phyloP scores from a whole-genome alignment of 495 filamentous ascomycete genomes.

The Coniosporium apollinis region DNA sequence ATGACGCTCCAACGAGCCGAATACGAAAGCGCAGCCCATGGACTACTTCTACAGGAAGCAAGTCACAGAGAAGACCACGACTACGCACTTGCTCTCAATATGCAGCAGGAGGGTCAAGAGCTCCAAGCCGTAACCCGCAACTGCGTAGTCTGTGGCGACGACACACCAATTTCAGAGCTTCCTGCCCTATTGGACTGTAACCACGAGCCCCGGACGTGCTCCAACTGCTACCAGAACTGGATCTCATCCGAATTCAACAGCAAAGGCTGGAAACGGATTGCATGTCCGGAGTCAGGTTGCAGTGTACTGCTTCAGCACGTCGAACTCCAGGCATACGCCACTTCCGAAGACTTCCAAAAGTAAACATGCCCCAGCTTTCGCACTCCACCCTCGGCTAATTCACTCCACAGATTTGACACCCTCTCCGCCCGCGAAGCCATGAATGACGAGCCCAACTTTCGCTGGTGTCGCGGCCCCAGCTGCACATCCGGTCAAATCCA shows the following conservation, averaged over 20 bases:
- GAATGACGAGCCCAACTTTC: conserved; percentile 19
- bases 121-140: conserved; percentile 2
- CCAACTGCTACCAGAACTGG: conserved; percentile 10
- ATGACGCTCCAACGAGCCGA: no score
- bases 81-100: conserved; percentile 2
- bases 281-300: conserved; percentile 14
- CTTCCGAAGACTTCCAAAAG: conserved; percentile 6
- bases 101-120: conserved; percentile 7
- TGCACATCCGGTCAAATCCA: conserved; percentile 23
- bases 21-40: no score
- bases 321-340: conserved; percentile 9
- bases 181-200: conserved; percentile 5
- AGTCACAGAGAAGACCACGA: no score
- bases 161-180: conserved; percentile 1
- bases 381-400: no score
- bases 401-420: conserved; percentile 18
- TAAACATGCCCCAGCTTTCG: no score
- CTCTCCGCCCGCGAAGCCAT: conserved; percentile 10
- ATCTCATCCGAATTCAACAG: conserved; percentile 9
- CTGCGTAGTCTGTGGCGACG: conserved; percentile 11
- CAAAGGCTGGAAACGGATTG: conserved; percentile 10
- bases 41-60: no score
- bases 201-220: conserved; percentile 3
- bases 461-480: conserved; percentile 18
- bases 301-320: conserved; percentile 5